These are phyloP conservation scores for Peribolospora kevripleyi DNA, from an alignment of 768 basidiomycete genomes.

Conservation along the genomic window DNA sequence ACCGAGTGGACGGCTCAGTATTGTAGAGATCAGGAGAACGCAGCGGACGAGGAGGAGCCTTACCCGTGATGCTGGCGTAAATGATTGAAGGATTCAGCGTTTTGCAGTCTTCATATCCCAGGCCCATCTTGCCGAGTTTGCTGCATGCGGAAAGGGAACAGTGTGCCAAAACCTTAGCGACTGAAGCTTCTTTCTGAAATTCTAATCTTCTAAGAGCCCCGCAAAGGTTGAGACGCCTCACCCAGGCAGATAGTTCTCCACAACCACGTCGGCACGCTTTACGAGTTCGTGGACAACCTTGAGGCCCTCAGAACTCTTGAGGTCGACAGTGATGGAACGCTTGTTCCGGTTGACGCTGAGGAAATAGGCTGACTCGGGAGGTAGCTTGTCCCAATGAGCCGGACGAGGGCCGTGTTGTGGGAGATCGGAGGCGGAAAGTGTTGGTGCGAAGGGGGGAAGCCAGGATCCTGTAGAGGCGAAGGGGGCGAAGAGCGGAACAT, in stretches of 20 bases:
- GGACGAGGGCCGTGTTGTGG: background rate
- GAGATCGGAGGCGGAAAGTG: background rate
- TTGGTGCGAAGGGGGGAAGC: constrained; percentile 14
- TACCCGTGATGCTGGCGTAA: constrained; percentile 74
- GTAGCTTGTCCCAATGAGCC: constrained; percentile 26
- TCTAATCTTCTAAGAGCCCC: too few species aligned
- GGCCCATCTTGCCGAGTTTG: constrained; percentile 58
- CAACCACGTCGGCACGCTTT: constrained; percentile 51
- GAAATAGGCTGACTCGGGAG: constrained; percentile 82
- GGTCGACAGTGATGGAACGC: constrained; percentile 65
- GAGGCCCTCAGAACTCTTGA: constrained; percentile 53
- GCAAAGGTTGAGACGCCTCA: too few species aligned
- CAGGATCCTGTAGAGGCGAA: constrained; percentile 7
- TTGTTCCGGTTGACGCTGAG: constrained; percentile 72
- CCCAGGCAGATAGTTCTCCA: constrained; percentile 11
- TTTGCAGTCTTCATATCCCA: constrained; percentile 61
- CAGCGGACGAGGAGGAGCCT: constrained; percentile 5
- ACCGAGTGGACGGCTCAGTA: background rate
- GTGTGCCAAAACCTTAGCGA: background rate
- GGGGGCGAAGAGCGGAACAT: background rate
- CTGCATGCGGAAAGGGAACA: constrained; percentile 20
- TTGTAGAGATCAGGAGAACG: background rate
- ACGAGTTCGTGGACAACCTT: constrained; percentile 50
- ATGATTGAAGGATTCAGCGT: constrained; percentile 55
- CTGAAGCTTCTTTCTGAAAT: too few species aligned